Evolutionary conservation across 768 basidiomycete species (phyloP).

Genomic region (Rhodocollybia butyracea): DNA sequence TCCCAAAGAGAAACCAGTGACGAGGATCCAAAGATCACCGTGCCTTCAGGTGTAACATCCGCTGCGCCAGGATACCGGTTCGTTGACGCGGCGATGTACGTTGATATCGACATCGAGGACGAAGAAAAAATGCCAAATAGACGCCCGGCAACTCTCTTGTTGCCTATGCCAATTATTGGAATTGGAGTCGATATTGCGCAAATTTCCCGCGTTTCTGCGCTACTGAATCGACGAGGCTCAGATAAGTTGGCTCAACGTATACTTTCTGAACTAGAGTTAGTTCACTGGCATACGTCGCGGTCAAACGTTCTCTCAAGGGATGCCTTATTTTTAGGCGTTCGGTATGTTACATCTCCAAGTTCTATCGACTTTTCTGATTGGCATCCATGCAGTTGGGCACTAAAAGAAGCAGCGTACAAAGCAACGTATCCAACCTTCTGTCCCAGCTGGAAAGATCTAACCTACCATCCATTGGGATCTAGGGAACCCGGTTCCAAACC

Average conservation of each 20-base stretch:
- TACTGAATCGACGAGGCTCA: constrained; percentile 48
- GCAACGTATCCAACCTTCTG: constrained; percentile 62
- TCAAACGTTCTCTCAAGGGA: constrained; percentile 16
- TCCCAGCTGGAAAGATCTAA: constrained; percentile 76
- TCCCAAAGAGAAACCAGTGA: constrained; percentile 46
- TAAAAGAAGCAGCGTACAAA: constrained; percentile 88
- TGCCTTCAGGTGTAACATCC: constrained; percentile 39
- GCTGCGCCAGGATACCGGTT: constrained; percentile 49
- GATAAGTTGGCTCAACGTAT: constrained; percentile 56
- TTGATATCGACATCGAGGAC: constrained; percentile 23
- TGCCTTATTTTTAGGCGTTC: constrained; percentile 63
- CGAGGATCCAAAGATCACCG: constrained; percentile 45
- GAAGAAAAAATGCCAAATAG: not conserved
- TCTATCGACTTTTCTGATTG: not conserved
- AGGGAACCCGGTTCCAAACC: constrained; percentile 32
- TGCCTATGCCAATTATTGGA: constrained; percentile 62
- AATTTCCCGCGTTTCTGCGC: constrained; percentile 56
- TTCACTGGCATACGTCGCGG: constrained; percentile 35
- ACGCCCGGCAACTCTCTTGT: not conserved
- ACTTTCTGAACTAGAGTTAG: constrained; percentile 48
- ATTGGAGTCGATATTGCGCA: constrained; percentile 76
- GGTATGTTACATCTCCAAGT: constrained; percentile 40
- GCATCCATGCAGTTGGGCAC: constrained; percentile 56
- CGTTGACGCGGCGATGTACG: constrained; percentile 44
- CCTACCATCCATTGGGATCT: constrained; percentile 37